Evolutionary conservation across 1,139 yeast species (phyloP), one percentile per base, ranked within the genome.

Genomic region (Taiozyma sp.): DNA sequence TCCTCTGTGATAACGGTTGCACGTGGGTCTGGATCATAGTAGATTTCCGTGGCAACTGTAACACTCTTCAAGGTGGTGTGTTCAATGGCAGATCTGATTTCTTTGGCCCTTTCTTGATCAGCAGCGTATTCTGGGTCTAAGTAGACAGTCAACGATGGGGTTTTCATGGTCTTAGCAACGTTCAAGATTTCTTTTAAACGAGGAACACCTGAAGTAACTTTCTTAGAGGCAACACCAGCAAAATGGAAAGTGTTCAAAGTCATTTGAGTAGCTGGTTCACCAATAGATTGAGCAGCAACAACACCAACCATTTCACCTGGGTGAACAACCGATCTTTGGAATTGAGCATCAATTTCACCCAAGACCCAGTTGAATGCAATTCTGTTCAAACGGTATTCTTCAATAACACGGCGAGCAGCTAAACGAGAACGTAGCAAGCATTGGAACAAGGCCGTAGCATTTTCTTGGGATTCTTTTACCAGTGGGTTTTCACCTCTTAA

Each of bases 281-380:
- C 99, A 74, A 93, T 93, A 45, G 97, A 90, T 75, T 93, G 99
- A 1, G 99, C 99, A 50, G 99, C 99, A 65, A 93, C 81, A 50
- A 93, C 97, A 76, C 99, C 99, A 53, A 95, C 99, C 99, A 93
- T 93, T 70, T 93, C 99, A 77, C 99, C 99, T 11, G 99, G 97
- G 60, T 95, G 95, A 47, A 91, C 99, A 64, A 90, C 76, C 4
- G 98, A 85, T 69, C 87, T 88, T 60, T 88, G 91, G 73, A 91
- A 95, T 69, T 91, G 97, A 28, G 93, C 80, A 66, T 90, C 97
- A 61, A 95, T 80, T 67, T 93, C 96, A 65, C 97, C 97, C 56
- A 90, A 62, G 44, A 89, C 96, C 99, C 99, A 95, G 60, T 90
- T 93, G 65, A 93, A 93, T 0, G 99, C 95, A 53, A 83, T 82